Evolutionary conservation across 352 stramenopile species (phyloP), one percentile per base, ranked within the genome.

Genomic region (Ochromonadaceae sp.): DNA sequence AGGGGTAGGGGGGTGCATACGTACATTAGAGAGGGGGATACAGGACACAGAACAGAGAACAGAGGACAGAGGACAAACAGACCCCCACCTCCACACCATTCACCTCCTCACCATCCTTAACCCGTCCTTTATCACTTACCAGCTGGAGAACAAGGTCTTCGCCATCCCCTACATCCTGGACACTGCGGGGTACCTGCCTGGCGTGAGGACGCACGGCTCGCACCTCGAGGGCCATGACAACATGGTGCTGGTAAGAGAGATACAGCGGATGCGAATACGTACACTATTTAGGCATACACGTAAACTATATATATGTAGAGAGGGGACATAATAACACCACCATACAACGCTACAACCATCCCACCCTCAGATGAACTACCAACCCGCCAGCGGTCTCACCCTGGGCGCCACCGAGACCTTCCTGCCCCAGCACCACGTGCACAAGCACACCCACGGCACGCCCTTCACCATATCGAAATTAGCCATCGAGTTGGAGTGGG

Each of bases 401-500:
- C 40, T 59, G 43, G 55, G 55, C 25, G 60, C 69, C n/a, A 43
- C 49, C 14, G 53, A 74, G 36, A 55, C 53, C 20, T 61, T 65
- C 26, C 22, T 7, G 28, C 3, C 70, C 12, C 68, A 72, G 31
- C 60, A 68, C 58, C 53, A 39, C 25, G 69, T 72, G 2, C n/a
- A n/a, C n/a, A n/a, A n/a, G n/a, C 36, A 67, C 14, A 47, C 17
- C 17, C 50, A 71, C 1, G 49, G 31, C 20, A 15, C 12, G 12
- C 69, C 71, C 50, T 46, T 39, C 36, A 55, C 69, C 28, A 53
- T 44, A n/a, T 41, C 66, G 36, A 65, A 65, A 25, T 55, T 69
- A 12, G 59, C 69, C 25, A 53, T 74, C 22, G 71, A 66, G 15
- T 49, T 74, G 35, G 70, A 69, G 25, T 66, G 71, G 30, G 35